phyloP scores from a whole-genome alignment of 1,139 yeast genomes.

The Yamadazyma kanchanaburiensis region DNA sequence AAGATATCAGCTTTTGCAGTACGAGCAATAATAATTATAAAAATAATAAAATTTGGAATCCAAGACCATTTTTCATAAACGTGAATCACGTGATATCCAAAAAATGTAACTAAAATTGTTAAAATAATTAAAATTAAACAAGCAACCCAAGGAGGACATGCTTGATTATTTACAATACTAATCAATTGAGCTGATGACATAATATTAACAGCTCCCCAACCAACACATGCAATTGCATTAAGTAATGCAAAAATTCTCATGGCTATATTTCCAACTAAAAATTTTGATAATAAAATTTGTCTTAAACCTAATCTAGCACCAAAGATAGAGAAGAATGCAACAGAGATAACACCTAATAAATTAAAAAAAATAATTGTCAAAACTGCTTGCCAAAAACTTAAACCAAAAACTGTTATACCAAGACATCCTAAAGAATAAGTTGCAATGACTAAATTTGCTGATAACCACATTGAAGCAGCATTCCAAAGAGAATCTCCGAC shows the following conservation, averaged over 20 bases:
- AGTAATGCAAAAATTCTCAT: slow-evolving; percentile 76
- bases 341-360: slow-evolving; percentile 69
- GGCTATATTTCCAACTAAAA: slow-evolving; percentile 69
- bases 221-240: slow-evolving; percentile 86
- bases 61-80: slow-evolving; percentile 81
- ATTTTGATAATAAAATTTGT: slow-evolving; percentile 82
- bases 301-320: slow-evolving; percentile 86
- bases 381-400: slow-evolving; percentile 67
- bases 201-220: slow-evolving; percentile 94
- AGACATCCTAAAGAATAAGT: slow-evolving; percentile 79
- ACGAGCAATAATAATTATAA: slow-evolving; percentile 76
- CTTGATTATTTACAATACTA: slow-evolving; percentile 67
- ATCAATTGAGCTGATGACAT: slow-evolving; percentile 86
- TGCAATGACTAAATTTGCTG: slow-evolving; percentile 87
- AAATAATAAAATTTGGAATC: slow-evolving; percentile 75
- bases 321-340: slow-evolving; percentile 80
- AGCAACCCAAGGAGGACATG: slow-evolving; percentile 90
- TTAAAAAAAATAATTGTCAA: slow-evolving; percentile 69
- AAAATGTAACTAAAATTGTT: slow-evolving; percentile 75
- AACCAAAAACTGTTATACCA: slow-evolving; percentile 56
- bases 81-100: slow-evolving; percentile 84
- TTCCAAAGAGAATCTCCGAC: slow-evolving; percentile 58
- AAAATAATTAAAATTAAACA: slow-evolving; percentile 67
- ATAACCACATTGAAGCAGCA: slow-evolving; percentile 90
- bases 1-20: slow-evolving; percentile 53